Evolutionary conservation across 257 asterid species (phyloP).

Genomic region (Lantana camara): DNA sequence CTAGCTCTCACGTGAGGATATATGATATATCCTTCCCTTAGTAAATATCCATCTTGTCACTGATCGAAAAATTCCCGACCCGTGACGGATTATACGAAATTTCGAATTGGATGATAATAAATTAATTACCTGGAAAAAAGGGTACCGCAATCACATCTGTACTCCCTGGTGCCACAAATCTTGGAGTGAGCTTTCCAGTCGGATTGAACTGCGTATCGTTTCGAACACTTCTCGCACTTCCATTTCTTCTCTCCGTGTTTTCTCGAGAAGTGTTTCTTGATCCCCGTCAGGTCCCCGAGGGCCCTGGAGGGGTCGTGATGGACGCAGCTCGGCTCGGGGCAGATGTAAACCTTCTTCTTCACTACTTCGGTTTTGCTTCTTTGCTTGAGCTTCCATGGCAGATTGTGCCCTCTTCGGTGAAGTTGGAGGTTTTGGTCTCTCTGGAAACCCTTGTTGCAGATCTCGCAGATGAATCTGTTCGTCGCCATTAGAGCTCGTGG

Average conservation of each 20-base stretch:
- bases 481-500: constrained; percentile 70
- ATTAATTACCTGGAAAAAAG: constrained; percentile 64
- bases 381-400: constrained; percentile 82
- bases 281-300: constrained; percentile 70
- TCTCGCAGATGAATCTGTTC: constrained; percentile 72
- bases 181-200: constrained; percentile 88
- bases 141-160: constrained; percentile 78
- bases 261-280: constrained; percentile 65
- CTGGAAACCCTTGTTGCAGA: constrained; percentile 75
- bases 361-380: constrained; percentile 50
- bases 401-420: constrained; percentile 70
- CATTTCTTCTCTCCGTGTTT: constrained; percentile 84
- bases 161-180: constrained; percentile 78
- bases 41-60: no score
- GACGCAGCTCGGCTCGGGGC: constrained; percentile 70
- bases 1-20: no score
- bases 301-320: constrained; percentile 74
- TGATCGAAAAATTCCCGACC: no score
- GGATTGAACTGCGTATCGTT: constrained; percentile 74
- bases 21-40: no score
- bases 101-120: no score
- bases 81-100: no score
- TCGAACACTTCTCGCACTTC: constrained; percentile 75
- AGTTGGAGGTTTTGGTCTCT: constrained; percentile 75
- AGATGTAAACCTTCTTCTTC: constrained; percentile 60